A percentile compares a stretch with the other conserved stretches of the same genome.
Evolutionary conservation across 140 eudicot species (phyloP).

Genomic region (Stevia rebaudiana): DNA sequence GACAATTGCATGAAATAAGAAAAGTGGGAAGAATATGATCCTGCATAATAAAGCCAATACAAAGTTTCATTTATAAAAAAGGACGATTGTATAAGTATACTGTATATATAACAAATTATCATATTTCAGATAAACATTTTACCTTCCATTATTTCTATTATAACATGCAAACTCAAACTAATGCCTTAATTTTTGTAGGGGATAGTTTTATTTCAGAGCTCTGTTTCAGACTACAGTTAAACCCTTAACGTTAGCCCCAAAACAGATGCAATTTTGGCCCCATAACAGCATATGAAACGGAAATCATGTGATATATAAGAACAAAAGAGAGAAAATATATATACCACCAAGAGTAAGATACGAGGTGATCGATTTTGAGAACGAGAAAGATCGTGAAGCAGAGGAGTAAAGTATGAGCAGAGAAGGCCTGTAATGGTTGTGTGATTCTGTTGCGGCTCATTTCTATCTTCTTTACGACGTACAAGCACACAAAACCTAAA

Average conservation of each 20-base stretch:
- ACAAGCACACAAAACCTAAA: not conserved
- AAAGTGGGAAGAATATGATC: slow-evolving; percentile 61
- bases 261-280: not conserved
- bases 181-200: too few species aligned
- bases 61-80: not conserved
- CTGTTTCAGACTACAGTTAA: too few species aligned
- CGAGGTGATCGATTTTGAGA: slow-evolving; percentile 29
- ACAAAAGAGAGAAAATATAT: not conserved
- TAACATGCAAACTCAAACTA: too few species aligned
- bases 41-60: slow-evolving; percentile 31
- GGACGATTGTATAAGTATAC: not conserved
- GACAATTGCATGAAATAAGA: slow-evolving; percentile 72
- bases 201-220: too few species aligned
- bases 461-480: not conserved
- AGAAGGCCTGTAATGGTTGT: slow-evolving; percentile 29
- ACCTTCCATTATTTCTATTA: too few species aligned
- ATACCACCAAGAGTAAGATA: slow-evolving; percentile 32
- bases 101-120: not conserved
- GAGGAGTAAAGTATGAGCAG: slow-evolving; percentile 37
- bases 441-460: slow-evolving; percentile 36
- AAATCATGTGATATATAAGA: not conserved
- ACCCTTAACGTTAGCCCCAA: too few species aligned
- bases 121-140: not conserved
- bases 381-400: slow-evolving; percentile 43
- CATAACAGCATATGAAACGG: not conserved